Base-by-base conservation (phyloP, 2,329 filamentous ascomycete genomes). In the Trichoderma arundinaceum region DNA sequence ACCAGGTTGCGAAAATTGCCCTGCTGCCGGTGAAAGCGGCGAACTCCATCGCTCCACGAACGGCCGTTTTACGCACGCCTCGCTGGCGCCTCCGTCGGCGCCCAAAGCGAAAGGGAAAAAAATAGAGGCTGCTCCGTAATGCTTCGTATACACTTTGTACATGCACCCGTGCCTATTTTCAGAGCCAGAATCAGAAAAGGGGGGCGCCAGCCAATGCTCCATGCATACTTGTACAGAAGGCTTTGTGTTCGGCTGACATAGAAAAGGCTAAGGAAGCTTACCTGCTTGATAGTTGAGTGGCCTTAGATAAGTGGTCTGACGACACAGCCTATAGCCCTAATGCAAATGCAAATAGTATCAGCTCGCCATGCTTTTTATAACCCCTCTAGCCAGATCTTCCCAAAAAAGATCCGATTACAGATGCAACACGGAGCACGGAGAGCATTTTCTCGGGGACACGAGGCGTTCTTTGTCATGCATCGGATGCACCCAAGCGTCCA, bases 281-380 rank as follows among this genome's bases (percentile, higher is more conserved):
- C 32, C 33, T 19, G 28, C 32, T 53, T 17, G 32, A 44, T 44
- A 8, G 22, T 4, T 4, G 22, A 28, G 43, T 17, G 17, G 43
- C 28, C 15, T 12, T 44, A 22, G 28, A 17, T 12, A 17, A 41
- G 56, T 59, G 58, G 46, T 51, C 46, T 61, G 58, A 61, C 46
- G 35, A 22, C 49, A 35, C 28, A 53, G 49, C 32, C 33, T 39
- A 28, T n/a, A 35, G 48, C 48, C 48, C n/a, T 58, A 17, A n/a
- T 39, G 32, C 57, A 13, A 48, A 46, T 32, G 32, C n/a, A 41
- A 32, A 17, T 38, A 41, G 28, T 28, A 49, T 17, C 17, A 49
- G 38, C 58, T 35, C 33, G 19, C 10, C 48, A 32, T 52, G 43
- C 46, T 62, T 62, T 62, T 62, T 52, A 62, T 62, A 62, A 52